Evolutionary conservation across 306 rosid species (phyloP), one percentile per base, ranked within the genome.

Genomic region (Fagus crenata): DNA sequence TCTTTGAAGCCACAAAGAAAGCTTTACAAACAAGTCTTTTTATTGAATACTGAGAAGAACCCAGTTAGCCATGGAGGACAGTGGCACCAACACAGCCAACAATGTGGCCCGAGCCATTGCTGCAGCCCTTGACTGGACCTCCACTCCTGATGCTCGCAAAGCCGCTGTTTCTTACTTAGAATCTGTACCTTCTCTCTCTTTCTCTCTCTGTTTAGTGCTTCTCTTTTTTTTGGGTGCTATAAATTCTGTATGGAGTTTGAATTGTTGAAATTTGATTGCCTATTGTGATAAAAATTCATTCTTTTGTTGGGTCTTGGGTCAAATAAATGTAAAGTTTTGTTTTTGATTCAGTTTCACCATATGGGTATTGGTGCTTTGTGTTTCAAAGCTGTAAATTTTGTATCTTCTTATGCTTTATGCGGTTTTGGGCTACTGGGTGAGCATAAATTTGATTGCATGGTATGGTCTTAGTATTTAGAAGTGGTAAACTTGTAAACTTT

Each of bases 21-120:
- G 41, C 69, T 2, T 73, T 72, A 67, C 14, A 8, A 46, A 46
- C 51, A 39, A 42, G 42, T 67, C 31, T 22, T 59, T 71, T 17
- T 15, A 22, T 15, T 7, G 43, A 36, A 35, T 39, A 32, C 54
- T 17, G 40, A 55, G 17, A n/a, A 59, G 81, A 37, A 42, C 46
- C 46, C 67, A 55, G 53, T 39, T 65, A 74, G 37, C 71, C 51
- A 95, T 95, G 99, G 97, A 86, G 32, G 89, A 83, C 1, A 69
- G 67, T 54, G 72, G 64, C 82, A 46, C n/a, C 71, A 64, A 49
- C 68, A 67, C 65, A n/a, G 87, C 87, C 22, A 84, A 75, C 88
- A 91, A 85, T 88, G 97, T 89, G 22, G 99, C 99, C 64, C 82
- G 84, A 81, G 97, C 99, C 75, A 95, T 95, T 18, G 86, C 87